A percentile compares a stretch with the other conserved stretches of the same genome.
Evolutionary conservation across 2,329 filamentous ascomycete species (phyloP).

Genomic region (Fusarium aywerte): DNA sequence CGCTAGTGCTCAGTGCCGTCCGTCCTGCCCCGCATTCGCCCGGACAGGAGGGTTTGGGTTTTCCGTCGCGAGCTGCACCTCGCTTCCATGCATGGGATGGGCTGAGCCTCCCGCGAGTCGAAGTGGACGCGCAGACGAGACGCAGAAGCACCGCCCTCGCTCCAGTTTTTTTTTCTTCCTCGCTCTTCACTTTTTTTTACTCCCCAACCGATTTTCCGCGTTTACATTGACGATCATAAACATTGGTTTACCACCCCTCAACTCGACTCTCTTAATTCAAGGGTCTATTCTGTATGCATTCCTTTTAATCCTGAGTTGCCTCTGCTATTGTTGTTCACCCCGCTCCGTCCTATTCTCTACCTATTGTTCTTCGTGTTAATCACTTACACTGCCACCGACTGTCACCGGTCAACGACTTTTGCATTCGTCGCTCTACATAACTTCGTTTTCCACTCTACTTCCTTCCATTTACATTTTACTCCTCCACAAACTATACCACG

Average conservation of each 20-base stretch:
- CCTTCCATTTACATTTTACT: neutral
- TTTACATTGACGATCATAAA: constrained; percentile 13
- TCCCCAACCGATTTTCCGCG: constrained; percentile 7
- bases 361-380: neutral
- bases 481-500: neutral
- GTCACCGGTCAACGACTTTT: neutral
- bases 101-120: constrained; percentile 30
- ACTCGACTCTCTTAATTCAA: constrained; percentile 1
- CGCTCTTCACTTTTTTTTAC: constrained; percentile 8
- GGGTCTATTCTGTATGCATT: constrained; percentile 21
- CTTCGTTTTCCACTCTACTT: neutral
- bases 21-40: constrained; percentile 23
- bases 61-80: constrained; percentile 1
- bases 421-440: neutral
- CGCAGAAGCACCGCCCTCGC: constrained; percentile 26
- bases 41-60: neutral
- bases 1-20: constrained; percentile 28
- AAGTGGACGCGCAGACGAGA: constrained; percentile 7
- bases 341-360: neutral
- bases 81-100: constrained; percentile 1
- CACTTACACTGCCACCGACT: constrained; percentile 31
- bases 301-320: constrained; percentile 3
- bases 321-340: constrained; percentile 1
- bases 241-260: constrained; percentile 2
- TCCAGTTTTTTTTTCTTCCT: constrained; percentile 36